phyloP scores from a whole-genome alignment of 2,329 filamentous ascomycete genomes.

The Pseudomassariella vexata region DNA sequence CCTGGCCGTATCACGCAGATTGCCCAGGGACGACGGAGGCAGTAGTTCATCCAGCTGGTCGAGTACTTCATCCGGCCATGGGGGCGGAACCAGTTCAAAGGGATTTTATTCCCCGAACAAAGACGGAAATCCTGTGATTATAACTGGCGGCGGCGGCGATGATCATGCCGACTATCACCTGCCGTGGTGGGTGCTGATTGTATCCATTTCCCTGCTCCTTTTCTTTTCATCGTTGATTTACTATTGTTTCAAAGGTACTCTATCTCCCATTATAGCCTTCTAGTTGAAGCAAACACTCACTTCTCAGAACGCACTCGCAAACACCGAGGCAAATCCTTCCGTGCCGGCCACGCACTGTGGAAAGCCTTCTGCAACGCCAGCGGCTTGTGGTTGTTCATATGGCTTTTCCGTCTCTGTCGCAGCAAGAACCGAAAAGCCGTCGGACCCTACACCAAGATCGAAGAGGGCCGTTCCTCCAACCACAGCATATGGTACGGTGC shows the following conservation, averaged over 20 bases:
- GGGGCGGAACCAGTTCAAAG: too few species aligned
- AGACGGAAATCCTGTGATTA: too few species aligned
- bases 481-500: slow-evolving; percentile 2
- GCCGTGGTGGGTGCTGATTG: slow-evolving; percentile 6
- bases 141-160: too few species aligned
- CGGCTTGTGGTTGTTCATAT: slow-evolving; percentile 11
- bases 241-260: slow-evolving; percentile 5
- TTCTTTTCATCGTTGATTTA: slow-evolving; percentile 1
- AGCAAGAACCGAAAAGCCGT: background rate
- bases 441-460: slow-evolving; percentile 6
- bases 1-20: too few species aligned
- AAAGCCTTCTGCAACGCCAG: slow-evolving; percentile 11
- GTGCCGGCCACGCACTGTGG: slow-evolving; percentile 9
- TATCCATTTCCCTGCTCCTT: slow-evolving; percentile 1
- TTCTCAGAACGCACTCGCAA: slow-evolving; percentile 8
- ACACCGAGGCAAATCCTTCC: slow-evolving; percentile 6
- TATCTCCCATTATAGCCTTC: background rate
- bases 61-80: too few species aligned
- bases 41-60: too few species aligned
- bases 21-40: too few species aligned
- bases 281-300: background rate
- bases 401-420: slow-evolving; percentile 6
- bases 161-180: too few species aligned
- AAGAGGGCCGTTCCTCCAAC: slow-evolving; percentile 1
- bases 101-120: too few species aligned